These are phyloP conservation scores for Leptoxyphium fumago DNA, from an alignment of 2,329 filamentous ascomycete species.

Conservation along the genomic window DNA sequence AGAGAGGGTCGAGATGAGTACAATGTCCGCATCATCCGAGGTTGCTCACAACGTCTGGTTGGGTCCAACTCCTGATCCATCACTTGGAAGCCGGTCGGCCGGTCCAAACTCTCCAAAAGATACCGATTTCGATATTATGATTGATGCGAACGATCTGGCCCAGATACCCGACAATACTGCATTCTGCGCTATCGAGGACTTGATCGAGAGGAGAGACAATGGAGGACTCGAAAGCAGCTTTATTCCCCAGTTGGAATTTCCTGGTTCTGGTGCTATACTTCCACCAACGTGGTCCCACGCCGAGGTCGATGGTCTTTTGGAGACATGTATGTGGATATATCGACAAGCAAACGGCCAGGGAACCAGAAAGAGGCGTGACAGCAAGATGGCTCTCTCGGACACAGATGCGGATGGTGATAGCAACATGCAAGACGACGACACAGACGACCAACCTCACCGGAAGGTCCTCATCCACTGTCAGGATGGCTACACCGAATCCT, in stretches of 20 bases:
- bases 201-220: conserved; percentile 20
- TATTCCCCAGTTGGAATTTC: conserved; percentile 59
- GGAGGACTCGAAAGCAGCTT: conserved; percentile 27
- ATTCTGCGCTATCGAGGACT: conserved; percentile 48
- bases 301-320: conserved; percentile 71
- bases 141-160: conserved; percentile 80
- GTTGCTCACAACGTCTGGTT: conserved; percentile 84
- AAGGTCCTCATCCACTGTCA: conserved; percentile 84
- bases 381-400: conserved; percentile 24
- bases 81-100: conserved; percentile 32
- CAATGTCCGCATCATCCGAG: conserved; percentile 79
- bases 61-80: conserved; percentile 66
- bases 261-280: conserved; percentile 84
- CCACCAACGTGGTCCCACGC: conserved; percentile 69
- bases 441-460: conserved; percentile 28
- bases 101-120: conserved; percentile 34
- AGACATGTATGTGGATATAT: conserved; percentile 83
- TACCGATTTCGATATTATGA: conserved; percentile 49
- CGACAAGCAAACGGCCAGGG: conserved; percentile 48
- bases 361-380: conserved; percentile 24
- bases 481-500: conserved; percentile 92
- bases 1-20: conserved; percentile 83
- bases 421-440: conserved; percentile 31
- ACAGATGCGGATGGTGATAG: conserved; percentile 41
- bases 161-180: conserved; percentile 55